Evolutionary conservation across 352 stramenopile species (phyloP).

Genomic region (Elongisporangium prolatum): DNA sequence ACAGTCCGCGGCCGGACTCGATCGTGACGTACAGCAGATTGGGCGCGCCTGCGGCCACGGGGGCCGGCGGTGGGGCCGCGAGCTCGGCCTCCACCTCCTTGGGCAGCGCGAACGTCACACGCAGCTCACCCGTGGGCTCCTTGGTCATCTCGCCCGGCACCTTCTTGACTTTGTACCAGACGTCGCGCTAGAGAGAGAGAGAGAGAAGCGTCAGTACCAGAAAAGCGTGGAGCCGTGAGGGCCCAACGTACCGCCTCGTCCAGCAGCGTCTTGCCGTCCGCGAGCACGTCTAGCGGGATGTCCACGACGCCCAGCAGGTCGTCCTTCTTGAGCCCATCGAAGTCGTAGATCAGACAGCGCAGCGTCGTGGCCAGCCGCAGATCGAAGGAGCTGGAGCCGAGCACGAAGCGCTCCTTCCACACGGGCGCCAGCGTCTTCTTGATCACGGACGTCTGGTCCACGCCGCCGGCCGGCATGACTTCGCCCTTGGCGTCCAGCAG

Average conservation of each 20-base stretch:
- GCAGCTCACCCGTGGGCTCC: slow-evolving; percentile 57
- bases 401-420: slow-evolving; percentile 43
- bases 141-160: slow-evolving; percentile 37
- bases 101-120: slow-evolving; percentile 27
- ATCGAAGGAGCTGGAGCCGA: slow-evolving; percentile 45
- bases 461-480: slow-evolving; percentile 25
- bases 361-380: slow-evolving; percentile 58
- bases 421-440: slow-evolving; percentile 44
- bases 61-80: not conserved
- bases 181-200: slow-evolving; percentile 14
- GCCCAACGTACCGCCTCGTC: slow-evolving; percentile 9
- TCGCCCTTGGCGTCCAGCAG: slow-evolving; percentile 48
- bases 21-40: slow-evolving; percentile 73
- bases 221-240: not conserved
- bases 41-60: slow-evolving; percentile 14
- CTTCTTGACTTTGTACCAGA: slow-evolving; percentile 48
- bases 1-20: slow-evolving; percentile 66
- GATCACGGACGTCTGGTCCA: slow-evolving; percentile 41
- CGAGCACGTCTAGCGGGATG: slow-evolving; percentile 50
- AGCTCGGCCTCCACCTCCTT: not conserved
- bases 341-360: slow-evolving; percentile 53
- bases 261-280: slow-evolving; percentile 17
- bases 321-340: slow-evolving; percentile 52
- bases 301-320: slow-evolving; percentile 66
- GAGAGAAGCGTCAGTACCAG: slow-evolving; percentile 2